These are phyloP conservation scores for Coemansia sp. DNA, from an alignment of 371 early-diverging fungal species.

Conservation along the genomic window DNA sequence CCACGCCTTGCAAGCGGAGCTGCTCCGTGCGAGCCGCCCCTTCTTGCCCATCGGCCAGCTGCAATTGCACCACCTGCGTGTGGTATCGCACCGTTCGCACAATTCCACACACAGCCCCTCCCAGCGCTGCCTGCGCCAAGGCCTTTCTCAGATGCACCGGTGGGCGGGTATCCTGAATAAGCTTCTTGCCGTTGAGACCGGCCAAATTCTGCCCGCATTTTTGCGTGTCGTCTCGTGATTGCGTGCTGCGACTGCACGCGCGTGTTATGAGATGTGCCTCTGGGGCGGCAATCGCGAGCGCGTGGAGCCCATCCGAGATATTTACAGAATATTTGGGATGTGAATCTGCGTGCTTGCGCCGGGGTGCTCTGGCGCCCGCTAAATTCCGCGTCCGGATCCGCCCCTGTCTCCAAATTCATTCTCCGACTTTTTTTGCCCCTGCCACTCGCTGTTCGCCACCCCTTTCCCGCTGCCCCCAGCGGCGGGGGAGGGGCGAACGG, in stretches of 20 bases:
- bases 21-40: not conserved
- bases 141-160: too few species aligned
- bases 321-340: not conserved
- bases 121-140: too few species aligned
- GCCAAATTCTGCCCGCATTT: too few species aligned
- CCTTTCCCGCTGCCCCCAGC: too few species aligned
- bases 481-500: not conserved
- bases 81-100: too few species aligned
- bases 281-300: not conserved
- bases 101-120: too few species aligned
- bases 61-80: too few species aligned
- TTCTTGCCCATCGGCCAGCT: not conserved
- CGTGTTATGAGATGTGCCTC: not conserved
- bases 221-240: too few species aligned
- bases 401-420: not conserved
- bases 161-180: too few species aligned
- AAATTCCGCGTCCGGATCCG: not conserved
- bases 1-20: not conserved
- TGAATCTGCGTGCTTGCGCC: not conserved
- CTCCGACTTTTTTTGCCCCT: not conserved
- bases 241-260: too few species aligned
- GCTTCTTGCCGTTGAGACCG: too few species aligned
- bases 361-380: constrained; percentile 1
- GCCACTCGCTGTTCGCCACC: not conserved
- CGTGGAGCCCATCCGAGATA: not conserved